phyloP scores from a whole-genome alignment of 2,329 filamentous ascomycete genomes.

The Curvularia lunata region DNA sequence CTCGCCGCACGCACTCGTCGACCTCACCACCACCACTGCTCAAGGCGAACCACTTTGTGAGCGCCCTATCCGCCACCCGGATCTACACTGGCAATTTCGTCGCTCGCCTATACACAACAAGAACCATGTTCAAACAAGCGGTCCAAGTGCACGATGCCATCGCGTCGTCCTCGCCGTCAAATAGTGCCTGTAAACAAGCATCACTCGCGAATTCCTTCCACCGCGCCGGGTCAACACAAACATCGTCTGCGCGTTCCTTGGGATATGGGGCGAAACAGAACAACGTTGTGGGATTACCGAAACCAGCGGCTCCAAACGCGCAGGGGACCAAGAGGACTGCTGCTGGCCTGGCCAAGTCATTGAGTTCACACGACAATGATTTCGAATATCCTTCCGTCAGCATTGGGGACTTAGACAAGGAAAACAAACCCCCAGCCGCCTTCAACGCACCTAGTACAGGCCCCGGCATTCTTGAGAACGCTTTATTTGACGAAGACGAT shows the following conservation, averaged over 20 bases:
- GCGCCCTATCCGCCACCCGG: conserved; percentile 9
- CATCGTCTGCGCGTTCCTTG: conserved; percentile 38
- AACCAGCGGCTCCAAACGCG: conserved; percentile 17
- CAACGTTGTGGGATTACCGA: conserved; percentile 21
- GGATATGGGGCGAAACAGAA: conserved; percentile 45
- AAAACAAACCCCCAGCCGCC: conserved; percentile 27
- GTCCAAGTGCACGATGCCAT: conserved; percentile 49
- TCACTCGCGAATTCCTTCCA: conserved; percentile 50
- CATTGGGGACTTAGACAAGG: conserved; percentile 36
- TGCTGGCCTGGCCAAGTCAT: conserved; percentile 55
- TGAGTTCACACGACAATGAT: conserved; percentile 45
- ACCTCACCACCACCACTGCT: conserved; percentile 16
- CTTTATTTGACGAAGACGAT: conserved; percentile 74
- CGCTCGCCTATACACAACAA: conserved; percentile 24
- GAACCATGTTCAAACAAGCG: conserved; percentile 51
- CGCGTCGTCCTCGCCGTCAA: conserved; percentile 32
- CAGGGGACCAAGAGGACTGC: conserved; percentile 55
- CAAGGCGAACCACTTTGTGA: neutral
- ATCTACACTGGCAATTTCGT: conserved; percentile 25
- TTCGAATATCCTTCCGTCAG: conserved; percentile 41
- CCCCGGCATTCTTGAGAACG: conserved; percentile 30
- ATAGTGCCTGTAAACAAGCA: conserved; percentile 36
- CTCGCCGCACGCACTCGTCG: conserved; percentile 23
- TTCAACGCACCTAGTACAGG: conserved; percentile 26
- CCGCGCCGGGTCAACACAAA: conserved; percentile 44